Evolutionary conservation across 805 yeast genomes (phyloP).

Genomic region (Candida krabiensis): DNA sequence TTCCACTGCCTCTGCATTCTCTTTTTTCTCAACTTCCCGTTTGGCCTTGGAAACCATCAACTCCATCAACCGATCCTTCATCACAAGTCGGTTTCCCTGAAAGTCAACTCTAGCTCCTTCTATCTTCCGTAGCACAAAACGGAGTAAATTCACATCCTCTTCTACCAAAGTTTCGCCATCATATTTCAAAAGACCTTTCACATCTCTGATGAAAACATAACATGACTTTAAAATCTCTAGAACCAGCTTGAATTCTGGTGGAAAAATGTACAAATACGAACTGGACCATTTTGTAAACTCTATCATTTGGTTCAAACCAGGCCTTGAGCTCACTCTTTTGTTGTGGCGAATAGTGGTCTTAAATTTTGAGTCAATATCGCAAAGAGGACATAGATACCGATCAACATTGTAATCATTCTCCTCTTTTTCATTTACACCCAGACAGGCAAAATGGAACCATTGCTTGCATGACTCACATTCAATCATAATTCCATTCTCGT

Average conservation of each 20-base stretch:
- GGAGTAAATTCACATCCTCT: slow-evolving; percentile 30
- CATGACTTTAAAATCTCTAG: slow-evolving; percentile 13
- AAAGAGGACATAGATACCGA: slow-evolving; percentile 53
- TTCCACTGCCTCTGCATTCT: slow-evolving; percentile 1
- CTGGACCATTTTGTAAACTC: slow-evolving; percentile 15
- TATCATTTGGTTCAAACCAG: slow-evolving; percentile 12
- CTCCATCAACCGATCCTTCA: neutral
- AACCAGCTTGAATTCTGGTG: slow-evolving; percentile 18
- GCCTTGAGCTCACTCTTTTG: slow-evolving; percentile 9
- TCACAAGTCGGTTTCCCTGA: too few species aligned
- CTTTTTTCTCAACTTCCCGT: slow-evolving; percentile 1
- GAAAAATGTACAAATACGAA: slow-evolving; percentile 13
- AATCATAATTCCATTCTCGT: slow-evolving; percentile 62
- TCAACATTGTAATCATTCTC: slow-evolving; percentile 32
- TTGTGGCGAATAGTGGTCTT: slow-evolving; percentile 20
- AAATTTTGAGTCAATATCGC: slow-evolving; percentile 38
- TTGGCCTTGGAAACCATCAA: neutral
- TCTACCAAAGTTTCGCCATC: slow-evolving; percentile 22
- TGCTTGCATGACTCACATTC: slow-evolving; percentile 70
- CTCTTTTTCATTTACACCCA: slow-evolving; percentile 35
- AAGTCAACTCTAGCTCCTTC: slow-evolving; percentile 41
- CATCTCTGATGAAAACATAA: slow-evolving; percentile 9
- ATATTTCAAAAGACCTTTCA: slow-evolving; percentile 7
- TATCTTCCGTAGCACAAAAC: slow-evolving; percentile 47
- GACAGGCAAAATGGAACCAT: slow-evolving; percentile 69